Evolutionary conservation across 208 protist genomes (phyloP), one percentile per base, ranked within the genome.

Genomic region (Leishmania amazonensis): DNA sequence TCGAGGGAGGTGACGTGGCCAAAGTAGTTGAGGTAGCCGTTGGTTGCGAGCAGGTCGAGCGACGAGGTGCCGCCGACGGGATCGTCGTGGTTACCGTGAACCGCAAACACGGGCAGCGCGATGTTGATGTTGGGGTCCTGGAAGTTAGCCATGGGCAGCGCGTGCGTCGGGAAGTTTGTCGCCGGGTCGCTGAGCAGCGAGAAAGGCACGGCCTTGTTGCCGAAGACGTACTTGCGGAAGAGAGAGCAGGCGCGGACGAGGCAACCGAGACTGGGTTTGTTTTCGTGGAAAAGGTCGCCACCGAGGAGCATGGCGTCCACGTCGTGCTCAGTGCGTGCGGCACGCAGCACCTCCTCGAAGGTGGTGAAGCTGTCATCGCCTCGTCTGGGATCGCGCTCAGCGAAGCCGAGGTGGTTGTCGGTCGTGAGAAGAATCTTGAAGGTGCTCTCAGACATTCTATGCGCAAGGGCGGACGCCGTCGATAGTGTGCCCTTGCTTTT

Each of bases 41-140:
- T 92, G 11, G 93, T 93, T 40, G 94, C 88, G 31, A 99, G 88
- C 2, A 99, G 77, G 87, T 99, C 99, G 6, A 99, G 80, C 28
- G 99, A 87, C 51, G 93, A 96, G 79, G 91, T 92, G 73, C 98
- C 98, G 7, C 99, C 99, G 57, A 98, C 91, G 15, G 99, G 99
- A 83, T 99, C 99, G 83, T 99, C 99, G 89, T 99, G 99, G 86
- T 99, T 99, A 70, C 99, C 99, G 90, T 99, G 99, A 79, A 99
- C 99, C 13, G 93, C 93, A 94, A 99, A 99, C 42, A 99, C 93
- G 0, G 99, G 99, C n/a, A 99, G 83, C 19, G 91, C 85, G 11
- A 99, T 92, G 88, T 99, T 99, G 60, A 99, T 92, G 87, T 99
- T 99, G 28, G 98, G 98, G 85, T 99, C 99, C 76, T 99, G 90